These are phyloP conservation scores for Ceriops zippeliana DNA, from an alignment of 345 rosid species.

Conservation along the genomic window DNA sequence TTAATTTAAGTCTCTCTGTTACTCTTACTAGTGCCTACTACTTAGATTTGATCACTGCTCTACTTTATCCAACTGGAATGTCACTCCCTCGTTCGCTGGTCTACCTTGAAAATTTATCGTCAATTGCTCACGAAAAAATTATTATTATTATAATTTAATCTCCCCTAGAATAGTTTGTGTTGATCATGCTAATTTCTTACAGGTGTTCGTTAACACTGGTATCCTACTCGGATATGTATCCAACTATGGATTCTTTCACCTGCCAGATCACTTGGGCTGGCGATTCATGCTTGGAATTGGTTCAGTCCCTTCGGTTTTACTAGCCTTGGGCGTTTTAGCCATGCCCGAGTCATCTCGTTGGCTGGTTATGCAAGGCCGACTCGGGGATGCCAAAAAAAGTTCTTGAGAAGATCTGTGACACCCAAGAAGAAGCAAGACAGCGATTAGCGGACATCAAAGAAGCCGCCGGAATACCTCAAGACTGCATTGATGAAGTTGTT, in stretches of 20 bases:
- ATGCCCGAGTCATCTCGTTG: slow-evolving; percentile 99
- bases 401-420: slow-evolving; percentile 65
- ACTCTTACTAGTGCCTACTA: no score
- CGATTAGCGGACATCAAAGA: slow-evolving; percentile 73
- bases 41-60: no score
- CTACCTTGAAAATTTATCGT: no score
- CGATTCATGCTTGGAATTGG: slow-evolving; percentile 84
- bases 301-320: slow-evolving; percentile 58
- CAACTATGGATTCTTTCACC: slow-evolving; percentile 63
- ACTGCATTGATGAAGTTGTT: slow-evolving; percentile 70
- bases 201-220: slow-evolving; percentile 79
- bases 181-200: neutral
- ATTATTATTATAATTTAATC: neutral
- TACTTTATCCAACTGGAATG: no score
- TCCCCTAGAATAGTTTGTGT: neutral
- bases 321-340: slow-evolving; percentile 48
- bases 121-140: neutral
- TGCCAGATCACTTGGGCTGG: slow-evolving; percentile 59
- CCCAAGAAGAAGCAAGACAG: slow-evolving; percentile 47
- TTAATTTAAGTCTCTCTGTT: no score
- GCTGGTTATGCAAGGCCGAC: slow-evolving; percentile 91
- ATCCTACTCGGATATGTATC: slow-evolving; percentile 78
- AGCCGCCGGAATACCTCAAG: slow-evolving; percentile 73
- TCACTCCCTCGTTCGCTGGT: no score
- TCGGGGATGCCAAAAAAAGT: slow-evolving; percentile 74